These are phyloP conservation scores for Naganishia randhawae DNA, from an alignment of 768 basidiomycete species.

Conservation along the genomic window DNA sequence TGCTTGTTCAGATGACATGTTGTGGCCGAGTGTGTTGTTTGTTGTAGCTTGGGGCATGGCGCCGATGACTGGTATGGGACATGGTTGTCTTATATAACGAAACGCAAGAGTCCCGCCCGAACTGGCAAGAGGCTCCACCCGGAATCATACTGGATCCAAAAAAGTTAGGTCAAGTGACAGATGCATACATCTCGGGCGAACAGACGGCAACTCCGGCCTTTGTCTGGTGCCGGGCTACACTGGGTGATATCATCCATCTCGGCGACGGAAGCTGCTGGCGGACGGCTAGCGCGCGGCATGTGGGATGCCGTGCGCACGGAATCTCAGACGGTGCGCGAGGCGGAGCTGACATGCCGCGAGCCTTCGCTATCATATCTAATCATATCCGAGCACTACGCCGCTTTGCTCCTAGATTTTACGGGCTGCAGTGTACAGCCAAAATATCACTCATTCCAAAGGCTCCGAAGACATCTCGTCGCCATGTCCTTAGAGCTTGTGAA, in stretches of 20 bases:
- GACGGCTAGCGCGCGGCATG: neutral
- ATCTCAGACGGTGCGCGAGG: neutral
- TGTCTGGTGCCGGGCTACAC: neutral
- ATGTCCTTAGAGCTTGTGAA: too few species aligned
- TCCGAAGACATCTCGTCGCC: too few species aligned
- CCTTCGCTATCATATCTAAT: too few species aligned
- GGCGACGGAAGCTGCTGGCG: neutral
- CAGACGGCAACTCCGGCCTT: slow-evolving; percentile 23
- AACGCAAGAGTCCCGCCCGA: neutral
- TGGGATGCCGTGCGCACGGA: neutral
- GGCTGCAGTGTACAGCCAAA: too few species aligned
- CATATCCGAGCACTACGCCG: too few species aligned
- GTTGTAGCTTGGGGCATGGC: too few species aligned
- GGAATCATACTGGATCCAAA: slow-evolving; percentile 8
- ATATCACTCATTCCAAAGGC: too few species aligned
- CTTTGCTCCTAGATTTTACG: too few species aligned
- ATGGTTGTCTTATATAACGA: neutral
- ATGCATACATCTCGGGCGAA: slow-evolving; percentile 6
- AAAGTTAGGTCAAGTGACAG: neutral
- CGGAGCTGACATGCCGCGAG: too few species aligned
- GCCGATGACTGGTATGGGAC: neutral
- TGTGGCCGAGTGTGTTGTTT: slow-evolving; percentile 5
- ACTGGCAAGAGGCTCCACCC: neutral
- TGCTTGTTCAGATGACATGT: slow-evolving; percentile 51
- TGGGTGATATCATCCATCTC: slow-evolving; percentile 10